Evolutionary conservation across 257 asterid genomes (phyloP).

Genomic region (Solanum paucissectum): DNA sequence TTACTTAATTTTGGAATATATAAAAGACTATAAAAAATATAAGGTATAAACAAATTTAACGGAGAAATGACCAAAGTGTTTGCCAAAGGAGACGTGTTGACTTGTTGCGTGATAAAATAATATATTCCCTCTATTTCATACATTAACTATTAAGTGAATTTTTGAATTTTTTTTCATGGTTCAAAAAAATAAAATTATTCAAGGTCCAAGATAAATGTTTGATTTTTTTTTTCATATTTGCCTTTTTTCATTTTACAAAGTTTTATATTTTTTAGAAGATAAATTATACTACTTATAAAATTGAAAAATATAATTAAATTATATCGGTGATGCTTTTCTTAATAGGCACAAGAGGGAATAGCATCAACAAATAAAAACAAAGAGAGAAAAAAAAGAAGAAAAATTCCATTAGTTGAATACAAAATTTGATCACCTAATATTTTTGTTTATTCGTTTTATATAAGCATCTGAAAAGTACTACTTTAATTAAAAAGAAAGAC

Average conservation of each 20-base stretch:
- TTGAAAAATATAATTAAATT: too few species aligned
- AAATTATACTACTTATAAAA: too few species aligned
- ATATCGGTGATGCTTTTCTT: too few species aligned
- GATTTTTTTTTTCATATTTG: too few species aligned
- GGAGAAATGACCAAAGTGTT: not conserved
- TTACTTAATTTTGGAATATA: too few species aligned
- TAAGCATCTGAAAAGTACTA: not conserved
- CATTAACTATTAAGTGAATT: not conserved
- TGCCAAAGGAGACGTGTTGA: not conserved
- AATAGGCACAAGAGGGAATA: not conserved
- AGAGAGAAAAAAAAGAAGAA: not conserved
- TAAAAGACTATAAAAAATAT: not conserved
- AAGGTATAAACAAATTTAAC: not conserved
- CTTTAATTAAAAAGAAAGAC: not conserved
- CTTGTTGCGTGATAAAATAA: not conserved
- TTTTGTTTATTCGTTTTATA: not conserved
- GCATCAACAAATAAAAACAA: not conserved
- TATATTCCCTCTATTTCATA: too few species aligned
- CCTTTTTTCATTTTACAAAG: not conserved
- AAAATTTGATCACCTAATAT: not conserved
- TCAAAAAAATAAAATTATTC: too few species aligned
- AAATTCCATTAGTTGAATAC: not conserved
- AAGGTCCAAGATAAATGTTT: too few species aligned
- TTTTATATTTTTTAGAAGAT: not conserved
- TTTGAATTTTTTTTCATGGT: too few species aligned